Conservation (phyloP, 2,329 filamentous ascomycete species). For the Lojkania enalia region DNA sequence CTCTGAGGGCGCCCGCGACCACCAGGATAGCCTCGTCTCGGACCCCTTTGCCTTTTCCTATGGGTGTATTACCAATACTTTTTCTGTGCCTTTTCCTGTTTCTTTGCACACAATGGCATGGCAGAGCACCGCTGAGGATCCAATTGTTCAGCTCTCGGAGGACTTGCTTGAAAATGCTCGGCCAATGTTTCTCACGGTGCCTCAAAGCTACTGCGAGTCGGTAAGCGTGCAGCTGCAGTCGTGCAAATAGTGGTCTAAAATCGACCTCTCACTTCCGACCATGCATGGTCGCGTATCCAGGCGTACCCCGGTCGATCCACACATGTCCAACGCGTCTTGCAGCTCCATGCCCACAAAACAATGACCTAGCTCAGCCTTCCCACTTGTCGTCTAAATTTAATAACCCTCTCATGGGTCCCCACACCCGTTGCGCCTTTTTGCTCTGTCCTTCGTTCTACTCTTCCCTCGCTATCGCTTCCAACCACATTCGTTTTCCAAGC, state of each 20-base stretch:
- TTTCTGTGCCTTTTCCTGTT: too few relatives aligned
- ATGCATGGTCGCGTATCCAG: conserved; percentile 38
- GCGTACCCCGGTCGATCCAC: conserved; percentile 28
- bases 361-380: conserved; percentile 33
- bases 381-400: conserved; percentile 37
- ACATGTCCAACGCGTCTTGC: conserved; percentile 39
- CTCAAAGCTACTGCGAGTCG: conserved; percentile 24
- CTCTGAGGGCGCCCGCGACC: too few relatives aligned
- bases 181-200: conserved; percentile 29
- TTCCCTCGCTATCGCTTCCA: conserved; percentile 24
- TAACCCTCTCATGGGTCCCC: conserved; percentile 34
- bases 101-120: too few relatives aligned
- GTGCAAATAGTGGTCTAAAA: conserved; percentile 31
- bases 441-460: conserved; percentile 29
- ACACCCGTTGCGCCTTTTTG: conserved; percentile 26
- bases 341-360: conserved; percentile 37
- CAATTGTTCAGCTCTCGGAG: too few relatives aligned
- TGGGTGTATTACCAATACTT: too few relatives aligned
- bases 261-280: conserved; percentile 25
- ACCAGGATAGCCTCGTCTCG: too few relatives aligned
- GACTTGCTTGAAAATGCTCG: too few relatives aligned
- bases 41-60: too few relatives aligned
- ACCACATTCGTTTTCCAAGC: conserved; percentile 24
- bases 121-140: too few relatives aligned
- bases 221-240: conserved; percentile 28